These are phyloP conservation scores for Leptographium lundbergii DNA, from an alignment of 2,329 filamentous ascomycete genomes.

Conservation along the genomic window DNA sequence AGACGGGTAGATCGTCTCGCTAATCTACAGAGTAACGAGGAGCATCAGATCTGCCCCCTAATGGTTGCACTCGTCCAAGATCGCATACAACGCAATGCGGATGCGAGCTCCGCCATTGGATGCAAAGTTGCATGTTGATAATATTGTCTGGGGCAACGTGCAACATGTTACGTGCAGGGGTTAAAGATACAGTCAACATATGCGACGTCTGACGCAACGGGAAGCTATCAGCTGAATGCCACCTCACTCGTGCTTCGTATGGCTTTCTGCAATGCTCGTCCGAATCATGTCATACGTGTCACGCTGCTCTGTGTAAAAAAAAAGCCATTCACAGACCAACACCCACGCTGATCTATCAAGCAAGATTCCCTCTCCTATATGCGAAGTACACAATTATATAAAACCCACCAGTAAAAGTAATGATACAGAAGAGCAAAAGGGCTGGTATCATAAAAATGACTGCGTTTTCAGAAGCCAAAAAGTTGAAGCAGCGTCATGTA, in stretches of 20 bases:
- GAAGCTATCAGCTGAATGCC: too few relatives aligned
- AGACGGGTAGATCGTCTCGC: not conserved
- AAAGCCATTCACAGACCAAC: not conserved
- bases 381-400: not conserved
- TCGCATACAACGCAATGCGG: not conserved
- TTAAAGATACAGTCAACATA: too few relatives aligned
- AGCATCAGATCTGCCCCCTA: too few relatives aligned
- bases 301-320: not conserved
- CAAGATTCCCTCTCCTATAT: not conserved
- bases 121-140: too few relatives aligned
- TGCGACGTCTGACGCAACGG: too few relatives aligned
- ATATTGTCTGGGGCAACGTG: too few relatives aligned
- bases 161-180: too few relatives aligned
- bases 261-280: not conserved
- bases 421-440: conserved; percentile 1
- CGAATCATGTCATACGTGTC: not conserved
- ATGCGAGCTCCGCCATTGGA: too few relatives aligned
- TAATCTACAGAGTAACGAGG: not conserved
- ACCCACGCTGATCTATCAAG: not conserved
- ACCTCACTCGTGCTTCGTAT: too few relatives aligned
- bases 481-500: not conserved
- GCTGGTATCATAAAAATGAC: conserved; percentile 3
- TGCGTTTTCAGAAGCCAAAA: not conserved
- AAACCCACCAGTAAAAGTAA: not conserved
- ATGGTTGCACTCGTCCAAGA: too few relatives aligned